Conservation (phyloP, 176 grass and related monocot genomes). For the Pontederia crassipes region DNA sequence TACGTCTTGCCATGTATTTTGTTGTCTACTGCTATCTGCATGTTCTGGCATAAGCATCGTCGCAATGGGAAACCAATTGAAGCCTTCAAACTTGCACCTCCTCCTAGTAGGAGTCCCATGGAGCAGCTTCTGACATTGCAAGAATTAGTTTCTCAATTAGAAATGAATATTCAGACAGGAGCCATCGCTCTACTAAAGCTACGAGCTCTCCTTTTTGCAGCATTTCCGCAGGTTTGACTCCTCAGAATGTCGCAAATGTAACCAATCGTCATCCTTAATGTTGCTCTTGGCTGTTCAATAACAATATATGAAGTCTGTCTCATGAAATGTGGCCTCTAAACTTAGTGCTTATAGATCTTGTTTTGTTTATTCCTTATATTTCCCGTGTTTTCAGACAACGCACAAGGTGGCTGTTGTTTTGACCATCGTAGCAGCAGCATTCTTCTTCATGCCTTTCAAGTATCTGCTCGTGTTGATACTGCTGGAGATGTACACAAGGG, state of each 20-base stretch:
- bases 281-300: no score
- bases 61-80: constrained; percentile 32
- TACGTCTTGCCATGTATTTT: constrained; percentile 56
- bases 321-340: no score
- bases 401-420: constrained; percentile 43
- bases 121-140: constrained; percentile 67
- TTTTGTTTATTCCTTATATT: not conserved
- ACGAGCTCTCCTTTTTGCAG: constrained; percentile 65
- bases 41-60: constrained; percentile 58
- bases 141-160: constrained; percentile 64
- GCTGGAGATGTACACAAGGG: constrained; percentile 75
- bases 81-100: constrained; percentile 56
- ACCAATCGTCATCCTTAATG: not conserved
- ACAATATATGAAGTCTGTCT: no score
- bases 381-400: constrained; percentile 43
- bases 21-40: constrained; percentile 38
- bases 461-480: constrained; percentile 36
- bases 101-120: constrained; percentile 45
- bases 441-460: constrained; percentile 40
- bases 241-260: not conserved
- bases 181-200: constrained; percentile 84
- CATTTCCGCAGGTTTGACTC: constrained; percentile 55
- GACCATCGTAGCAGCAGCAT: constrained; percentile 23
- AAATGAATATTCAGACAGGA: constrained; percentile 55
- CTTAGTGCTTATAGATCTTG: not conserved